These are phyloP conservation scores for Ganoderma resinaceum DNA, from an alignment of 1,284 basidiomycete genomes.

Conservation along the genomic window DNA sequence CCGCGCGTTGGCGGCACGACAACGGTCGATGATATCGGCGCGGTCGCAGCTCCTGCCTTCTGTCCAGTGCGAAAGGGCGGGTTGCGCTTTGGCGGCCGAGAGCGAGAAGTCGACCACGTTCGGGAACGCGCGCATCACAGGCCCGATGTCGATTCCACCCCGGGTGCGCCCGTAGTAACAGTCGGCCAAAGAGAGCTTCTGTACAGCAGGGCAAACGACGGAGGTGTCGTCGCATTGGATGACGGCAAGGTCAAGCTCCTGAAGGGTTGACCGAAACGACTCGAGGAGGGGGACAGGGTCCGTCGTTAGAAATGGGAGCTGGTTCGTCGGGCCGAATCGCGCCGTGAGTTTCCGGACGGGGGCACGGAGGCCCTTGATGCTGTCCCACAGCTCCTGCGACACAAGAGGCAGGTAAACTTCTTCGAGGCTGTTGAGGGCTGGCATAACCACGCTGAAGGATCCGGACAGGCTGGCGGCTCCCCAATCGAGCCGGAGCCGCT, in stretches of 20 bases:
- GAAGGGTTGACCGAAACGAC: constrained; percentile 14
- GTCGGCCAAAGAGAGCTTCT: constrained; percentile 15
- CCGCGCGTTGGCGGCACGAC: constrained; percentile 16
- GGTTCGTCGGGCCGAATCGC: constrained; percentile 14
- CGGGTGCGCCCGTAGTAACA: constrained; percentile 17
- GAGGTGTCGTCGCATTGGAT: constrained; percentile 14
- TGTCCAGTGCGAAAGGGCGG: constrained; percentile 18
- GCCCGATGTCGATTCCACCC: constrained; percentile 18
- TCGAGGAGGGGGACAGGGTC: constrained; percentile 19
- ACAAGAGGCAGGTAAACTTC: constrained; percentile 14
- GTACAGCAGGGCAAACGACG: constrained; percentile 4
- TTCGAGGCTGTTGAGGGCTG: constrained; percentile 7
- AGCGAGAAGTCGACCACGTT: constrained; percentile 12
- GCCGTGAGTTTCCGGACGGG: constrained; percentile 12
- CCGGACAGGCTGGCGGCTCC: constrained; percentile 18
- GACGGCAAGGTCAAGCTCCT: constrained; percentile 14
- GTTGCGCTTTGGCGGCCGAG: constrained; percentile 14
- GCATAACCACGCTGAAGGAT: constrained; percentile 4
- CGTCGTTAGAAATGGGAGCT: background rate
- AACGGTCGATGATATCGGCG: constrained; percentile 20
- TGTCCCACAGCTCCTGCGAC: constrained; percentile 14
- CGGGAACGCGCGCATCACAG: constrained; percentile 16
- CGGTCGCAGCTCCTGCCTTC: constrained; percentile 18
- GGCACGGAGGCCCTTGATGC: constrained; percentile 8
- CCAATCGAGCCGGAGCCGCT: constrained; percentile 19